Evolutionary conservation across 2,329 filamentous ascomycete species (phyloP).

Genomic region (Colletotrichum gigasporum): DNA sequence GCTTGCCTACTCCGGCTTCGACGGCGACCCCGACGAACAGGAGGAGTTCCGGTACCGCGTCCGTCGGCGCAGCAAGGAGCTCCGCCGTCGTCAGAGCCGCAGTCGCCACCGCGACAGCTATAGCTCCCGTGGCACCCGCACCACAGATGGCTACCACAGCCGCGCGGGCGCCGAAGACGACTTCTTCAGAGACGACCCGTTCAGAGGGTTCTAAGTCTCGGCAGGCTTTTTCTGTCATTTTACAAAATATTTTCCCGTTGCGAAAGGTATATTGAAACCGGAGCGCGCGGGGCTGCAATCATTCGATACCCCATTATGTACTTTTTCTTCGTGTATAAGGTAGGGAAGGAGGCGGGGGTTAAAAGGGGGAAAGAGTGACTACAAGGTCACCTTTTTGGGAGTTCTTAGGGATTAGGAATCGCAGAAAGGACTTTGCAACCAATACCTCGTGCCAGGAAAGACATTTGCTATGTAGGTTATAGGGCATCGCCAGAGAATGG

Average conservation of each 20-base stretch:
- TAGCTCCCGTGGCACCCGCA: constrained; percentile 53
- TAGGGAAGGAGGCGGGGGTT: neutral
- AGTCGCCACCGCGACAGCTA: constrained; percentile 64
- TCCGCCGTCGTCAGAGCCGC: constrained; percentile 61
- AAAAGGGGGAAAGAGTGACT: neutral
- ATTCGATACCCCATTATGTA: constrained; percentile 30
- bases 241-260: neutral
- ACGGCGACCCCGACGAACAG: constrained; percentile 57
- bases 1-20: constrained; percentile 58
- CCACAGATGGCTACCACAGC: constrained; percentile 60
- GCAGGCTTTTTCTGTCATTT: constrained; percentile 3
- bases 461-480: neutral
- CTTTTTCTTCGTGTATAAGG: constrained; percentile 21
- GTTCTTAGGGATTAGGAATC: neutral
- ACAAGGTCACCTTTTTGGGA: constrained; percentile 1
- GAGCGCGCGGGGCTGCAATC: constrained; percentile 20
- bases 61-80: constrained; percentile 65
- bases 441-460: neutral
- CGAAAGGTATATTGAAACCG: constrained; percentile 1
- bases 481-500: neutral
- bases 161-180: constrained; percentile 63
- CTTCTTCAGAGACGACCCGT: constrained; percentile 68
- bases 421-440: neutral
- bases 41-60: constrained; percentile 59
- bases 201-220: constrained; percentile 65